Conservation (phyloP, 768 basidiomycete species). For the Pleurotus pulmonarius region DNA sequence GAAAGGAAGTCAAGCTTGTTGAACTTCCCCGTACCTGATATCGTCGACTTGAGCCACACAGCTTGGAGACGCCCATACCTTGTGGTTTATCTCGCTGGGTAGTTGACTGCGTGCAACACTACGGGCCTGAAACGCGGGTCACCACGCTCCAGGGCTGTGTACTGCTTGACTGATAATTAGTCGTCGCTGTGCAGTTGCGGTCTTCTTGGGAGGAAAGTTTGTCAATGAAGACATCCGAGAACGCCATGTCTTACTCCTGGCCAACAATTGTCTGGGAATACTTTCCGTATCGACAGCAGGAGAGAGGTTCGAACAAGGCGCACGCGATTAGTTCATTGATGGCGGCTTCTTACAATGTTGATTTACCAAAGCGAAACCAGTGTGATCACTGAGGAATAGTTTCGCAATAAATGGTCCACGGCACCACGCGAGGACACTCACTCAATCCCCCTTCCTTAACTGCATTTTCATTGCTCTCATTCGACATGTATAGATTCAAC, state of each 20-base stretch:
- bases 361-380: background rate
- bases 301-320: background rate
- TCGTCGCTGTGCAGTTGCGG: background rate
- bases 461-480: background rate
- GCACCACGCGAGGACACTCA: background rate
- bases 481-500: background rate
- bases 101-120: no score
- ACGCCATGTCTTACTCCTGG: background rate
- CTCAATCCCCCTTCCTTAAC: background rate
- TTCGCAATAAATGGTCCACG: constrained; percentile 3
- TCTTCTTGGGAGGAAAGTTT: background rate
- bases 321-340: no score
- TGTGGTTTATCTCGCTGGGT: no score
- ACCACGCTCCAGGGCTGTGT: no score
- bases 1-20: no score
- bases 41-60: no score
- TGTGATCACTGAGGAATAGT: background rate
- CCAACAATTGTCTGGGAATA: background rate
- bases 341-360: background rate
- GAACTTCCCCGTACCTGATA: no score
- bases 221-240: background rate
- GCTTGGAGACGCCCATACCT: no score
- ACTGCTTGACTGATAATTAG: background rate
- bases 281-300: background rate
- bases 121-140: no score